These are phyloP conservation scores for Clathrospora elynae DNA, from an alignment of 2,329 filamentous ascomycete genomes.

Conservation along the genomic window DNA sequence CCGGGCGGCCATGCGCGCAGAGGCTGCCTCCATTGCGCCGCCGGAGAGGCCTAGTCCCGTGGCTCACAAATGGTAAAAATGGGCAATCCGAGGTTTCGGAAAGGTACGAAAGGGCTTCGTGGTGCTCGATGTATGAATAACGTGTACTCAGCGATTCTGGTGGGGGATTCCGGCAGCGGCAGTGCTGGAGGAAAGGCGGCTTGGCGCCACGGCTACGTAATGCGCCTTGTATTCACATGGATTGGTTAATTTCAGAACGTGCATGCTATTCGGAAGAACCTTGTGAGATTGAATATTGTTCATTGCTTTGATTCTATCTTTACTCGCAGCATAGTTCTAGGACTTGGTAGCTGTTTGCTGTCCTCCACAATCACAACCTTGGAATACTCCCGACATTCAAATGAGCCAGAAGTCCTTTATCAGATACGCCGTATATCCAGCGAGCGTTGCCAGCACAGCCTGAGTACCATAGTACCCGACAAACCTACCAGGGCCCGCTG, in stretches of 20 bases:
- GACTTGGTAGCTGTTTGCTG: neutral
- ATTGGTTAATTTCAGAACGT: neutral
- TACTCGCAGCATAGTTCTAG: neutral
- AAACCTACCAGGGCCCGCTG: slow-evolving; percentile 28
- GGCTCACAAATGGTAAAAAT: neutral
- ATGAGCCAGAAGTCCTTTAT: slow-evolving; percentile 41
- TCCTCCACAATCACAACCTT: neutral
- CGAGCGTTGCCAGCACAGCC: slow-evolving; percentile 31
- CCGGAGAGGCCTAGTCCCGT: slow-evolving; percentile 6
- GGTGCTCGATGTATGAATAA: slow-evolving; percentile 12
- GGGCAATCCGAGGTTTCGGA: neutral
- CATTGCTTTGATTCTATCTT: no score
- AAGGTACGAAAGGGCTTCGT: slow-evolving; percentile 6
- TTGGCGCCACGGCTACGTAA: slow-evolving; percentile 27
- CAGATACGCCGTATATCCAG: slow-evolving; percentile 40
- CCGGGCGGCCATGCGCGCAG: slow-evolving; percentile 90
- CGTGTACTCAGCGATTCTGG: slow-evolving; percentile 19
- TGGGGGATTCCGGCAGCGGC: slow-evolving; percentile 20
- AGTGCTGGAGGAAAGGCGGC: slow-evolving; percentile 12
- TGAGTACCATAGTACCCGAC: slow-evolving; percentile 43
- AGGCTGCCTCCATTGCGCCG: slow-evolving; percentile 80
- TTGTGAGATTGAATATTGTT: neutral
- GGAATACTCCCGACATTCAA: no score
- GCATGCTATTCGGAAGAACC: neutral
- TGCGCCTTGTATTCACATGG: slow-evolving; percentile 13